Evolutionary conservation across 352 stramenopile genomes (phyloP).

Genomic region (Thalassiosira allenii): DNA sequence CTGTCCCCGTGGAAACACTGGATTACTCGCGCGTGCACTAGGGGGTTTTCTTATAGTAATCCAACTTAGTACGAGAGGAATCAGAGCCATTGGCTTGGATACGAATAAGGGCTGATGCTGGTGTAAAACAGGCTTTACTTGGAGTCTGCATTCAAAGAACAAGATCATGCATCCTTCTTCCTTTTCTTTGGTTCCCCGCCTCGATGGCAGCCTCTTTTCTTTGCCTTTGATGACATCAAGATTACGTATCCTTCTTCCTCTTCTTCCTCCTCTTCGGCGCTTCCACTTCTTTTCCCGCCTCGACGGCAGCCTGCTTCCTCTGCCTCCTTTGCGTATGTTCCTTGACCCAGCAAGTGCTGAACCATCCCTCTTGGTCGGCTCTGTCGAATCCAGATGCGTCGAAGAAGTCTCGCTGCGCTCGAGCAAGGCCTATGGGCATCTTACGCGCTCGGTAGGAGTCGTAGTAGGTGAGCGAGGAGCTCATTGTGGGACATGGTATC

Average conservation of each 20-base stretch:
- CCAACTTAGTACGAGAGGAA: no score
- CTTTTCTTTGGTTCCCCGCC: no score
- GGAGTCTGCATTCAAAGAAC: no score
- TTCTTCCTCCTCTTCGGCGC: slow-evolving; percentile 6
- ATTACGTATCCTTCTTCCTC: not conserved
- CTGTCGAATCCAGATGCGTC: slow-evolving; percentile 50
- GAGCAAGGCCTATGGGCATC: slow-evolving; percentile 31
- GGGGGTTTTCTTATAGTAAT: no score
- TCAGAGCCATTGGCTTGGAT: no score
- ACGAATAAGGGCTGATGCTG: no score
- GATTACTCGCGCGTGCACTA: no score
- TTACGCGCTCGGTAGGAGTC: slow-evolving; percentile 39
- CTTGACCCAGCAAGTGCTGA: slow-evolving; percentile 41
- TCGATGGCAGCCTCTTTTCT: no score
- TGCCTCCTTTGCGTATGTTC: slow-evolving; percentile 40
- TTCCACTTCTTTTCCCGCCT: slow-evolving; percentile 4
- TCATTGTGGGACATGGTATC: slow-evolving; percentile 42
- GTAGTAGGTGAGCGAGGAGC: slow-evolving; percentile 53
- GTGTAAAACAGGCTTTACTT: no score
- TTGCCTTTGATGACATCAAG: no score
- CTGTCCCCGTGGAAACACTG: no score
- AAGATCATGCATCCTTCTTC: no score
- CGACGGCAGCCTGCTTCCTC: not conserved
- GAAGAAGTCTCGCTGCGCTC: slow-evolving; percentile 55
- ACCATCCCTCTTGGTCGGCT: slow-evolving; percentile 43